Evolutionary conservation across 2,329 filamentous ascomycete species (phyloP).

Genomic region (Neopestalotiopsis clavispora): DNA sequence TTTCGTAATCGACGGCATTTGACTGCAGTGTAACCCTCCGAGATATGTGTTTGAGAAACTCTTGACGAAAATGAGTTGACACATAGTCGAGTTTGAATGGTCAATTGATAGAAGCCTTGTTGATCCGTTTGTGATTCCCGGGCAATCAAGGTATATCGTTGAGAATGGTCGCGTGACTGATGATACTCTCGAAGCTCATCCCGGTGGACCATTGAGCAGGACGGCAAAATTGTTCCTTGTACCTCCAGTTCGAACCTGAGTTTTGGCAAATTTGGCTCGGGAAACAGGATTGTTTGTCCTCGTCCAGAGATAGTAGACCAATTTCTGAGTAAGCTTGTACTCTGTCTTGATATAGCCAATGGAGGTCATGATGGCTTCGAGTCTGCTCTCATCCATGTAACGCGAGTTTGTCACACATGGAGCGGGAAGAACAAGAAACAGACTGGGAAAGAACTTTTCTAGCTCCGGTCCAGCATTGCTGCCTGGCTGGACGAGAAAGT

Average conservation of each 20-base stretch:
- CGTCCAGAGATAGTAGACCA: conserved; percentile 90
- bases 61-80: not conserved
- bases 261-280: conserved; percentile 65
- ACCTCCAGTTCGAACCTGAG: conserved; percentile 75
- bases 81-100: not conserved
- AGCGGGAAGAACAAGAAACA: conserved; percentile 90
- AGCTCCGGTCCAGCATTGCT: conserved; percentile 26
- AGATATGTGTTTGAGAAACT: conserved; percentile 1
- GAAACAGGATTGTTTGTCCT: conserved; percentile 37
- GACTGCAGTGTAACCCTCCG: conserved; percentile 14
- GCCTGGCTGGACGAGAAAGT: conserved; percentile 63
- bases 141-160: not conserved
- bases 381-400: conserved; percentile 76
- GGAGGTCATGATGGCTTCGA: conserved; percentile 75
- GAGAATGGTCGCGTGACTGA: conserved; percentile 1
- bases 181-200: conserved; percentile 21
- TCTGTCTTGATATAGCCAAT: conserved; percentile 73
- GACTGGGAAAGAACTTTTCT: conserved; percentile 59
- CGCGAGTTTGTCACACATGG: conserved; percentile 90
- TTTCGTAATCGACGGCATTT: not conserved
- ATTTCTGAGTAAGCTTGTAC: conserved; percentile 78
- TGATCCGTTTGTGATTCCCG: not conserved
- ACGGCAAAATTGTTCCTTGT: conserved; percentile 92
- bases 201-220: conserved; percentile 53
- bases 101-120: not conserved